phyloP scores from a whole-genome alignment of 306 rosid species.

The Citrullus mucosospermus region DNA sequence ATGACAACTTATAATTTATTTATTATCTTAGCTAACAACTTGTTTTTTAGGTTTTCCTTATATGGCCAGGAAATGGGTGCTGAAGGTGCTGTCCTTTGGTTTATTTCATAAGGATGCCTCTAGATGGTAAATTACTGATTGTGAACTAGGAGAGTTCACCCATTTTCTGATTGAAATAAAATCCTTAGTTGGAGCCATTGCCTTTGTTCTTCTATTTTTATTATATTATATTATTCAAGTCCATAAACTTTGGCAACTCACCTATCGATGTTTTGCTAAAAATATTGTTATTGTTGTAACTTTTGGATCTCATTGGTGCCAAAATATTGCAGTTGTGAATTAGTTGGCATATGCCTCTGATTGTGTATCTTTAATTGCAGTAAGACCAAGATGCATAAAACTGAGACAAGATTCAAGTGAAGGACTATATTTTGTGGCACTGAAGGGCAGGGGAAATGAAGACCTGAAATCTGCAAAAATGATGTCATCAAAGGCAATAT shows the following conservation, averaged over 20 bases:
- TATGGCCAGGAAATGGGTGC: slow-evolving; percentile 39
- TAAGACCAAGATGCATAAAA: slow-evolving; percentile 42
- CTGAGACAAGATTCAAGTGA: slow-evolving; percentile 32
- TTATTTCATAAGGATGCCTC: slow-evolving; percentile 45
- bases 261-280: background rate
- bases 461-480: slow-evolving; percentile 21
- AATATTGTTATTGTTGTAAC: background rate
- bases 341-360: slow-evolving; percentile 14
- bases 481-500: slow-evolving; percentile 42
- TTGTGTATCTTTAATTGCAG: slow-evolving; percentile 33
- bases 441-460: slow-evolving; percentile 35
- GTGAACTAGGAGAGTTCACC: slow-evolving; percentile 14
- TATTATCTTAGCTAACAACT: slow-evolving; percentile 24
- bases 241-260: background rate
- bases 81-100: slow-evolving; percentile 46
- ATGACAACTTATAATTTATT: slow-evolving; percentile 10
- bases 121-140: slow-evolving; percentile 52
- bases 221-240: background rate
- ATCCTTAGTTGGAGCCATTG: slow-evolving; percentile 8
- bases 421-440: slow-evolving; percentile 49
- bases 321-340: background rate
- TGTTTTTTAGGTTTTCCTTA: slow-evolving; percentile 32
- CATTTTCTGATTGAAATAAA: slow-evolving; percentile 16
- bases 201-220: background rate
- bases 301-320: slow-evolving; percentile 8